Evolutionary conservation across 2,329 filamentous ascomycete genomes (phyloP), one percentile per base, ranked within the genome.

Genomic region (Penicillium sp.): DNA sequence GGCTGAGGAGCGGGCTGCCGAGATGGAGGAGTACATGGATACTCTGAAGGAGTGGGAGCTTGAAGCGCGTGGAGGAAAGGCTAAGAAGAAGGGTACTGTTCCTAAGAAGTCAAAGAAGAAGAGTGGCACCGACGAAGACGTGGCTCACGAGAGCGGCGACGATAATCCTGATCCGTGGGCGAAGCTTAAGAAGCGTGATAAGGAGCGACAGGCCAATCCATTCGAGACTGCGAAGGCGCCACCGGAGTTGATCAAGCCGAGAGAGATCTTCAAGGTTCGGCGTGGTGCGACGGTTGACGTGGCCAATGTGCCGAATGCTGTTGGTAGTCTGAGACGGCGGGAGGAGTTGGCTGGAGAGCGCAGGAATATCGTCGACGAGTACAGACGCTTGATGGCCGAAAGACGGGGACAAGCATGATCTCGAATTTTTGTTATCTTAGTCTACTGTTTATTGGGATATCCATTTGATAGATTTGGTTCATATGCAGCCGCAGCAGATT

Each of bases 91-190:
- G 74, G 63, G 74, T 3, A 48, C 50, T 3, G 54, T 53, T 15
- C 44, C 76, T 31, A 67, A 62, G 65, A 75, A 61, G 73, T 29
- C 28, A 12, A 74, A 65, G 68, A 73, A 74, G 52, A 74, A 75
- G 45, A 47, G 52, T 23, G 64, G 53, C 6, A 21, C n/a, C 6
- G 52, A 55, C 13, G 76, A 74, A 15, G 75, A 76, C 52, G 63
- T 48, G 4, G 74, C 68, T 43, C 78, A 76, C 24, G 78, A 79
- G 31, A 79, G 83, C 34, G 81, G 84, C 5, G 85, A 81, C 39
- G 80, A 85, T 47, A 82, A 85, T 9, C 85, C 86, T 42, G 89
- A 93, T 70, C 89, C 90, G 0, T 95, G 90, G 90, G 85, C 82
- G 41, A 84, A 84, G 56, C 71, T 96, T 59, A 86, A 87, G 51